Percentiles rank a stretch among this genome's conserved stretches.
These are phyloP conservation scores for Crithidia thermophila DNA, from an alignment of 208 protist genomes.

Conservation along the genomic window DNA sequence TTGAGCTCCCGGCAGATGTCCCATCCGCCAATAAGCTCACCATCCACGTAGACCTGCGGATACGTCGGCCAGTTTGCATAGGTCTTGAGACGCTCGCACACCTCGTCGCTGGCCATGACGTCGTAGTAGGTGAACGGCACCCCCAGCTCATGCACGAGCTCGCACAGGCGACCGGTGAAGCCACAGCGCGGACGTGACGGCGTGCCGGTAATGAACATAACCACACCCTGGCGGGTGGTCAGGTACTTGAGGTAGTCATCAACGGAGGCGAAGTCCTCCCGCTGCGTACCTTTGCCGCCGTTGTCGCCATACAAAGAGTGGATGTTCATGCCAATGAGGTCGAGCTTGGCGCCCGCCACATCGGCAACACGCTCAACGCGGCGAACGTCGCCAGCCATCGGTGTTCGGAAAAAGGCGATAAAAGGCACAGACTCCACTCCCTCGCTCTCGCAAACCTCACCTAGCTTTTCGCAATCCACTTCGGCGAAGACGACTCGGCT, in stretches of 20 bases:
- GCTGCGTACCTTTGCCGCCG: slow-evolving; percentile 45
- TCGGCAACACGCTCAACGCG: slow-evolving; percentile 74
- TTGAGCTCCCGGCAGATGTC: slow-evolving; percentile 90
- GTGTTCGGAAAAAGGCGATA: slow-evolving; percentile 86
- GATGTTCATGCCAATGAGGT: slow-evolving; percentile 76
- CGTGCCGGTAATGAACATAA: slow-evolving; percentile 93
- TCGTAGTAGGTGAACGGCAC: slow-evolving; percentile 88
- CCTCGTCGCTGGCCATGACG: slow-evolving; percentile 89
- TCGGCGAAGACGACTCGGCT: slow-evolving; percentile 74
- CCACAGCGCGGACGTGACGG: slow-evolving; percentile 91
- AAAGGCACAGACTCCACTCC: slow-evolving; percentile 89
- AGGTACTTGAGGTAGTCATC: slow-evolving; percentile 86
- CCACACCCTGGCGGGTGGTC: slow-evolving; percentile 73
- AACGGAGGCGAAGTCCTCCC: slow-evolving; percentile 59
- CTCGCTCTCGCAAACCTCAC: slow-evolving; percentile 75
- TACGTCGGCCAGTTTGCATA: slow-evolving; percentile 95
- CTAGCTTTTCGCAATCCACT: slow-evolving; percentile 69
- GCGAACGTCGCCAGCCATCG: slow-evolving; percentile 13
- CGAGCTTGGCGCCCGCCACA: slow-evolving; percentile 80
- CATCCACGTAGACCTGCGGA: slow-evolving; percentile 95
- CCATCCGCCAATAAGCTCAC: slow-evolving; percentile 92
- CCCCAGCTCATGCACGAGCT: slow-evolving; percentile 70
- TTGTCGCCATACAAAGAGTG: slow-evolving; percentile 78
- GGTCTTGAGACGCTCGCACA: slow-evolving; percentile 89
- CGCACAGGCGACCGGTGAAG: slow-evolving; percentile 84